phyloP scores from a whole-genome alignment of 73 alveolate species.

The Uronychia setigera region DNA sequence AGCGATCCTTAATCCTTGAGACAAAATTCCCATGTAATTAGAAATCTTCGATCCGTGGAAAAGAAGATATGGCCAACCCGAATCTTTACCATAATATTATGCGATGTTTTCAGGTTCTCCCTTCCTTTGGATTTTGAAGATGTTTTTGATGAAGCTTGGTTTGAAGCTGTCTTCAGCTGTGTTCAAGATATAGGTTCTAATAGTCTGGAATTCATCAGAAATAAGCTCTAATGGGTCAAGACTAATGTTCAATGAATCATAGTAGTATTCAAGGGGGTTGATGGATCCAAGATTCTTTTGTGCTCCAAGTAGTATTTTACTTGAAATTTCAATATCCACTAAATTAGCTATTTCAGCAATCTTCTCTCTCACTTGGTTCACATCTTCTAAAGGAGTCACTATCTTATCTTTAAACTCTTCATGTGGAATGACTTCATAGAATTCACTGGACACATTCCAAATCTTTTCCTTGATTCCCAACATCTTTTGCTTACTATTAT shows the following conservation, averaged over 20 bases:
- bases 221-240: slow-evolving; percentile 60
- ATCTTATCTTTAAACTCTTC: slow-evolving; percentile 71
- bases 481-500: slow-evolving; percentile 30
- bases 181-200: slow-evolving; percentile 57
- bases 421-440: slow-evolving; percentile 88
- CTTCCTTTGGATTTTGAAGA: slow-evolving; percentile 82
- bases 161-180: slow-evolving; percentile 61
- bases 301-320: slow-evolving; percentile 92
- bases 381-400: slow-evolving; percentile 78
- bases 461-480: slow-evolving; percentile 69
- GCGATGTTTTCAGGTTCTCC: slow-evolving; percentile 84
- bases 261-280: slow-evolving; percentile 93
- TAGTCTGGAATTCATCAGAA: slow-evolving; percentile 26
- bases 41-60: slow-evolving; percentile 88
- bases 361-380: slow-evolving; percentile 60
- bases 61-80: slow-evolving; percentile 76
- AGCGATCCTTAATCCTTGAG: slow-evolving; percentile 86
- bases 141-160: slow-evolving; percentile 46
- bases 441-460: slow-evolving; percentile 61
- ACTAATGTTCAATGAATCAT: slow-evolving; percentile 75
- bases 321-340: slow-evolving; percentile 86
- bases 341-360: slow-evolving; percentile 73
- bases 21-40: slow-evolving; percentile 85
- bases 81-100: slow-evolving; percentile 62
- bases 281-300: slow-evolving; percentile 50